Percentiles rank a stretch among this genome's conserved stretches.
Evolutionary conservation across 2,329 filamentous ascomycete species (phyloP).

Genomic region (Phialocephala subalpina): DNA sequence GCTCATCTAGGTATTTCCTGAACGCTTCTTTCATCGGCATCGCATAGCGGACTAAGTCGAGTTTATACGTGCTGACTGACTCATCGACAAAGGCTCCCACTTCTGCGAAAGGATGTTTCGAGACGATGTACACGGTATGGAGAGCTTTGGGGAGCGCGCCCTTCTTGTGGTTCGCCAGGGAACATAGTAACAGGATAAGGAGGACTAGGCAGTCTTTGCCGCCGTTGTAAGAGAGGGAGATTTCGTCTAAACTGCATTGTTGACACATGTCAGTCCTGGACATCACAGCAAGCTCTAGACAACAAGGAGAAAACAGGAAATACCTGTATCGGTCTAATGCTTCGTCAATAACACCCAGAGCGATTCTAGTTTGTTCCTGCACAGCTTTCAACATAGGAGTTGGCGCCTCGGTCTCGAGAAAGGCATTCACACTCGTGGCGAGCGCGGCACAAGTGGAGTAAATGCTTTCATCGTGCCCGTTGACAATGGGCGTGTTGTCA

Average conservation of each 20-base stretch:
- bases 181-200: conserved; percentile 83
- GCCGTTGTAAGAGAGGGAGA: conserved; percentile 95
- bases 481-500: conserved; percentile 34
- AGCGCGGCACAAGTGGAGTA: conserved; percentile 39
- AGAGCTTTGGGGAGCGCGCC: conserved; percentile 54
- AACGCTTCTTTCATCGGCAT: conserved; percentile 85
- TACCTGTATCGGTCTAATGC: conserved; percentile 81
- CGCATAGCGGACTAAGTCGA: conserved; percentile 78
- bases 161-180: conserved; percentile 45
- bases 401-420: conserved; percentile 38
- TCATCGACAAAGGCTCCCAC: conserved; percentile 84
- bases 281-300: background rate
- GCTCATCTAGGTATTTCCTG: conserved; percentile 74
- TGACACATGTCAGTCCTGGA: conserved; percentile 12
- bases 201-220: conserved; percentile 98
- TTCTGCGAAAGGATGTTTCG: conserved; percentile 82
- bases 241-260: conserved; percentile 69
- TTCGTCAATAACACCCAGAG: conserved; percentile 77
- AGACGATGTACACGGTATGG: conserved; percentile 89
- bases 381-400: conserved; percentile 47
- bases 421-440: conserved; percentile 38
- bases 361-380: conserved; percentile 77
- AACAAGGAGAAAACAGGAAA: conserved; percentile 28
- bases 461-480: conserved; percentile 32
- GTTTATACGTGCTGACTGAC: conserved; percentile 73